Evolutionary conservation across 2,329 filamentous ascomycete genomes (phyloP), one percentile per base, ranked within the genome.

Genomic region (Exophiala mesophila): DNA sequence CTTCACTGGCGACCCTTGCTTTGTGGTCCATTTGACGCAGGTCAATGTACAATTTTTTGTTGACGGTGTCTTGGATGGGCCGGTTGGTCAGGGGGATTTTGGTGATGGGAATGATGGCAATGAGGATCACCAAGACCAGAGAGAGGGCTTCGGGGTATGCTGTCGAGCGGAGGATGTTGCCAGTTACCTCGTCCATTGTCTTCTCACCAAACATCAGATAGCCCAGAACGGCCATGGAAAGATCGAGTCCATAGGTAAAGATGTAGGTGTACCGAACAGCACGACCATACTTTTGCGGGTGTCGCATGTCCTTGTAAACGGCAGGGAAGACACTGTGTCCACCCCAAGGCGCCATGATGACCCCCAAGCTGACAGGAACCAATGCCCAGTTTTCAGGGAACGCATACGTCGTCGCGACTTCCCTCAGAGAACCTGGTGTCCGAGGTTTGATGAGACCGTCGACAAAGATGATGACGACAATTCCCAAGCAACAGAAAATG

Each of bases 181-280:
- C 83, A 0, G 92, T 96, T 60, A 97, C 82, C 63, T 94, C 88
- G 51, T 95, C 89, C 43, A 76, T 77, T 40, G 95, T 86, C n/a
- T 70, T 75, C 54, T 94, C 85, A 47, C 90, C 90, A 63, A 96
- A 98, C 90, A 98, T 97, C 52, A 96, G 74, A 44, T 92, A 77
- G 28, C 92, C 90, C 8, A 85, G 78, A 32, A 92, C 76, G 18
- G 88, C 89, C 60, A 94, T 88, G 33, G 80, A 76, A 18, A 83
- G 74, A 62, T 97, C 90, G 9, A 97, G 75, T 15, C 86, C 59
- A 61, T 87, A 90, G 79, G 88, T 94, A 62, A 94, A 94, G 16
- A 78, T 73, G 63, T 94, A 96, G 1, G 89, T 94, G 46, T 83
- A 74, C 58, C 83, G 80, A 41, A 96, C 75, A 28, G 82, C 86